These are phyloP conservation scores for Rhizophora apiculata DNA, from an alignment of 345 rosid genomes.

Conservation along the genomic window DNA sequence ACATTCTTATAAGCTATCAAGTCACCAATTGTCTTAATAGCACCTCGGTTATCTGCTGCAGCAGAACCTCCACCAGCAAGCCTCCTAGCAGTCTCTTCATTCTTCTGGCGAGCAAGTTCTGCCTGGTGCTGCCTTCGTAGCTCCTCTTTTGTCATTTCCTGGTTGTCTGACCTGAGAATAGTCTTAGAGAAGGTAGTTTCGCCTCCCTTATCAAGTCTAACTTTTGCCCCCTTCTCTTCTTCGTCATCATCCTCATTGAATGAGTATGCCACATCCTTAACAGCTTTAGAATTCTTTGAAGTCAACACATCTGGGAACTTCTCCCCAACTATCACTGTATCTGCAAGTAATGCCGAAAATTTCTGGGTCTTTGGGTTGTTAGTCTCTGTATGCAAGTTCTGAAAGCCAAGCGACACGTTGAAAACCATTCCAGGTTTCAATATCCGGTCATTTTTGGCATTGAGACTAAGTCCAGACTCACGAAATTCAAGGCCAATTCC, in stretches of 20 bases:
- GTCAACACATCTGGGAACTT: slow-evolving; percentile 58
- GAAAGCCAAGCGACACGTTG: slow-evolving; percentile 87
- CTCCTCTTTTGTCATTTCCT: slow-evolving; percentile 90
- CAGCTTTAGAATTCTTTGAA: slow-evolving; percentile 61
- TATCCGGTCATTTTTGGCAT: slow-evolving; percentile 67
- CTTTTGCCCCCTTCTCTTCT: slow-evolving; percentile 40
- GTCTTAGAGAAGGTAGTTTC: slow-evolving; percentile 59
- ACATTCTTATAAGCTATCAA: slow-evolving; percentile 81
- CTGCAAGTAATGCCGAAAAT: slow-evolving; percentile 77
- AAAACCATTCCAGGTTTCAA: slow-evolving; percentile 70
- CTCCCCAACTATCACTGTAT: slow-evolving; percentile 74
- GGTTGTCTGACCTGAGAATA: slow-evolving; percentile 81
- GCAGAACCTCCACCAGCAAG: slow-evolving; percentile 77
- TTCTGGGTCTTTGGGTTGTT: slow-evolving; percentile 58
- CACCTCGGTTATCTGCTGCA: slow-evolving; percentile 54
- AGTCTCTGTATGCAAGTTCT: slow-evolving; percentile 61
- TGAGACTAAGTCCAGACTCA: slow-evolving; percentile 76
- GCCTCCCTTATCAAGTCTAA: slow-evolving; percentile 34
- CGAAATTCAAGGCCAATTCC: slow-evolving; percentile 96
- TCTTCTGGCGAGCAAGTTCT: slow-evolving; percentile 95
- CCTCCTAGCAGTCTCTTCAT: slow-evolving; percentile 93
- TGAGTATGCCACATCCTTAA: slow-evolving; percentile 84
- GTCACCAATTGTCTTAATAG: slow-evolving; percentile 59
- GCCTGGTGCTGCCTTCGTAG: slow-evolving; percentile 96
- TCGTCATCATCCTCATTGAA: slow-evolving; percentile 91